These are phyloP conservation scores for Jackrogersella minutella DNA, from an alignment of 495 filamentous ascomycete species.

Conservation along the genomic window DNA sequence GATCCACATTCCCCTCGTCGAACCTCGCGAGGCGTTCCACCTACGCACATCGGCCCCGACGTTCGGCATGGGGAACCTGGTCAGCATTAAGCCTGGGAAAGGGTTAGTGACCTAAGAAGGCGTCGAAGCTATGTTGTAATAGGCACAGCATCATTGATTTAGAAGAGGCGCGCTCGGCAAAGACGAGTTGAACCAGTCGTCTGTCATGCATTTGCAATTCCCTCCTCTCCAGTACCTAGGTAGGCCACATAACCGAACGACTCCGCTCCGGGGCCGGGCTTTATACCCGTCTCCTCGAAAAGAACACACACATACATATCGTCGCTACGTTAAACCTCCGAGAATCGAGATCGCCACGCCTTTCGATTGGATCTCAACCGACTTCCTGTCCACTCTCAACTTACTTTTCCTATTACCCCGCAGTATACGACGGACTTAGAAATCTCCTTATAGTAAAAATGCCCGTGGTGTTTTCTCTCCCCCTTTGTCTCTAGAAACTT, in stretches of 20 bases:
- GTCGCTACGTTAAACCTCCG: slow-evolving; percentile 32
- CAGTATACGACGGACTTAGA: slow-evolving; percentile 8
- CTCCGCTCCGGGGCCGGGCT: slow-evolving; percentile 24
- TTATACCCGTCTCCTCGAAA: slow-evolving; percentile 19
- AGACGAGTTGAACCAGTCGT: slow-evolving; percentile 26
- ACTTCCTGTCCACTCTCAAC: background rate
- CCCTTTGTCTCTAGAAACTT: background rate
- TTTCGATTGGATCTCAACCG: slow-evolving; percentile 8
- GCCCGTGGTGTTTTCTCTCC: too few species aligned
- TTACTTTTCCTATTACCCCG: slow-evolving; percentile 19
- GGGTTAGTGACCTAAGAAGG: background rate
- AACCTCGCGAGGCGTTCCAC: too few species aligned
- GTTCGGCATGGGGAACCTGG: slow-evolving; percentile 2
- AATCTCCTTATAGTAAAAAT: background rate
- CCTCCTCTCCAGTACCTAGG: background rate
- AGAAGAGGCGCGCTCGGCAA: background rate
- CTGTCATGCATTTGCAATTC: slow-evolving; percentile 34
- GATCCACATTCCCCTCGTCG: slow-evolving; percentile 32
- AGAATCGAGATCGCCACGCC: slow-evolving; percentile 13
- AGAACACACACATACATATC: background rate
- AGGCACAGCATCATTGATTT: slow-evolving; percentile 1
- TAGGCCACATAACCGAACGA: slow-evolving; percentile 7
- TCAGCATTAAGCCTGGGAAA: background rate
- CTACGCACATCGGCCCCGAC: slow-evolving; percentile 12
- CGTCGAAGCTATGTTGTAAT: slow-evolving; percentile 18